Evolutionary conservation across 352 stramenopile genomes (phyloP).

Genomic region (Elongisporangium prolatum): DNA sequence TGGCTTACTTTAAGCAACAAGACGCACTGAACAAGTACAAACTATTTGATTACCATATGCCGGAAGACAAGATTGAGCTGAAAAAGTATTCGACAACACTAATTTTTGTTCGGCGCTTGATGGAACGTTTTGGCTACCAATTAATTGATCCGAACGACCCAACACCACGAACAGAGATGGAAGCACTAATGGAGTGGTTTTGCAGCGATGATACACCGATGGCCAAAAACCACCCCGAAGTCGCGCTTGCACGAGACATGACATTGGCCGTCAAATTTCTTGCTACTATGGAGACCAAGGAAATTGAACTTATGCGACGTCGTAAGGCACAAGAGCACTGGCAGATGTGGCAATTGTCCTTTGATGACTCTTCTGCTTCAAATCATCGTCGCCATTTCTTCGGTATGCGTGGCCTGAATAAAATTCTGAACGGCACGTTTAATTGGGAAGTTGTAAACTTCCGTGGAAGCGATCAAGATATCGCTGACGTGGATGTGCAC

Average conservation of each 20-base stretch:
- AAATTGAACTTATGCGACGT: constrained; percentile 85
- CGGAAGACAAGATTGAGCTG: constrained; percentile 83
- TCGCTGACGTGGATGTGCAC: constrained; percentile 84
- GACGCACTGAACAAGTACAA: constrained; percentile 51
- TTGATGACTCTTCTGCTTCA: constrained; percentile 69
- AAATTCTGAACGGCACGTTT: constrained; percentile 53
- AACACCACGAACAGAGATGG: constrained; percentile 86
- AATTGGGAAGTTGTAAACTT: constrained; percentile 90
- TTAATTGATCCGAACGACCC: constrained; percentile 76
- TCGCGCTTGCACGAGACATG: constrained; percentile 70
- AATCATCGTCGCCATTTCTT: constrained; percentile 78
- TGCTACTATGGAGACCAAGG: constrained; percentile 87
- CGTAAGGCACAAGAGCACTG: constrained; percentile 69
- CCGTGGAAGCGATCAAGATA: constrained; percentile 84
- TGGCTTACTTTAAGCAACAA: constrained; percentile 79
- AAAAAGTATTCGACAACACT: constrained; percentile 88
- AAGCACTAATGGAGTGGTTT: constrained; percentile 90
- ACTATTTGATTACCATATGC: constrained; percentile 88
- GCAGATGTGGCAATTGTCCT: constrained; percentile 88
- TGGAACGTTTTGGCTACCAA: constrained; percentile 84
- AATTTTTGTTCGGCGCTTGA: constrained; percentile 81
- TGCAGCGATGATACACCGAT: constrained; percentile 72
- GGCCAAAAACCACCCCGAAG: constrained; percentile 77
- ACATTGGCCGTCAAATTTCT: constrained; percentile 87
- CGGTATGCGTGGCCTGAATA: constrained; percentile 58